Evolutionary conservation across 1,284 basidiomycete species (phyloP).

Genomic region (Leccinum fallax): DNA sequence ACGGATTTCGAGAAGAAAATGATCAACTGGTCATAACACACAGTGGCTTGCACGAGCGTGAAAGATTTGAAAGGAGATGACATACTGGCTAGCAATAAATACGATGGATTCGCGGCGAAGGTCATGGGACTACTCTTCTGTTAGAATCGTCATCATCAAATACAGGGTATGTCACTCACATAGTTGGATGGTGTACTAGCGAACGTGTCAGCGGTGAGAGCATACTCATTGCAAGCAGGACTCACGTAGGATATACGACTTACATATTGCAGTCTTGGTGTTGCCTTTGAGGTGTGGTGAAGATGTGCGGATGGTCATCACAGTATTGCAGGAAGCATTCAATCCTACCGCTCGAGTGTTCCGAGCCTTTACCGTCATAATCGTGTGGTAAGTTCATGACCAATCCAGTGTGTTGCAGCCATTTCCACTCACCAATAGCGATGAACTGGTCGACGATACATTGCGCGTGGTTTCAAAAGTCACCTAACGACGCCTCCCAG

Average conservation of each 20-base stretch:
- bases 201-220: constrained; percentile 15
- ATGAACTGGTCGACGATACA: constrained; percentile 99
- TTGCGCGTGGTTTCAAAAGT: constrained; percentile 97
- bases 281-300: constrained; percentile 87
- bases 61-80: not conserved
- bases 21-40: constrained; percentile 59
- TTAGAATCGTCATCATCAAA: constrained; percentile 4
- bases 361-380: constrained; percentile 98
- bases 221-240: constrained; percentile 17
- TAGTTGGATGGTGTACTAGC: constrained; percentile 87
- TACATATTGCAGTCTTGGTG: constrained; percentile 99
- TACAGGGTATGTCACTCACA: constrained; percentile 39
- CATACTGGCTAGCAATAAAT: constrained; percentile 93
- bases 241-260: constrained; percentile 92
- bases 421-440: constrained; percentile 96
- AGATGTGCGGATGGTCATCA: constrained; percentile 90
- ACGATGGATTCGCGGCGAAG: constrained; percentile 91
- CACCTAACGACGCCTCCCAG: constrained; percentile 98
- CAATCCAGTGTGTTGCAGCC: constrained; percentile 94
- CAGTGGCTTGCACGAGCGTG: constrained; percentile 3
- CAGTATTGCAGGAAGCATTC: constrained; percentile 93
- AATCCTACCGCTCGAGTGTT: constrained; percentile 61
- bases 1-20: constrained; percentile 97
- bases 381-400: constrained; percentile 95
- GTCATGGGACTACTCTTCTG: constrained; percentile 78